These are phyloP conservation scores for Phycomyces blakesleeanus DNA, from an alignment of 192 early-diverging fungal species.

Conservation along the genomic window DNA sequence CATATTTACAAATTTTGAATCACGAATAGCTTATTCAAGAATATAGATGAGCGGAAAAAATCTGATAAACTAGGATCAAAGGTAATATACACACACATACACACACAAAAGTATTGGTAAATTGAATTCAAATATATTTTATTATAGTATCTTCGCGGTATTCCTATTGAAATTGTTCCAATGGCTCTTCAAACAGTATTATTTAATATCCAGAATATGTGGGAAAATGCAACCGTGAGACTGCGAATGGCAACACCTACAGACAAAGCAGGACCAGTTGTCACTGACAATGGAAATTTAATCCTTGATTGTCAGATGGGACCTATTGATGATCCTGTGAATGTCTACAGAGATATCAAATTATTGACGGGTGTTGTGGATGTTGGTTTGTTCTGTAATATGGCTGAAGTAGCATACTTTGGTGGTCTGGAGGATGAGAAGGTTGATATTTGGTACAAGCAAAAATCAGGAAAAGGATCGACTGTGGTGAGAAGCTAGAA, in stretches of 20 bases:
- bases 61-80: constrained; percentile 43
- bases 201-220: constrained; percentile 18
- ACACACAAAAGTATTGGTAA: no score
- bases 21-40: not conserved
- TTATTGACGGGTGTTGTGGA: constrained; percentile 86
- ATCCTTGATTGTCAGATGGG: constrained; percentile 84
- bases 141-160: constrained; percentile 67
- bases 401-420: constrained; percentile 85
- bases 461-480: no score
- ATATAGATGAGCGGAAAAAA: constrained; percentile 76
- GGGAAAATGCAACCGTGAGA: constrained; percentile 43
- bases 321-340: constrained; percentile 55
- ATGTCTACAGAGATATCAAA: constrained; percentile 49
- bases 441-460: constrained; percentile 32
- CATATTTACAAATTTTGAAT: not conserved
- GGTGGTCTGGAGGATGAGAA: constrained; percentile 67
- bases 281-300: constrained; percentile 93
- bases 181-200: constrained; percentile 71
- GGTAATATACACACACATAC: no score
- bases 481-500: no score
- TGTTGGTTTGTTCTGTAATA: constrained; percentile 86
- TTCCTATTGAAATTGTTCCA: constrained; percentile 89
- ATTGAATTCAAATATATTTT: no score
- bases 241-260: constrained; percentile 66
- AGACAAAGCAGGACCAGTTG: constrained; percentile 90